Percentiles rank a stretch among this genome's conserved stretches.
phyloP scores from a whole-genome alignment of 2,329 filamentous ascomycete species.

The Diaporthe ampelina region DNA sequence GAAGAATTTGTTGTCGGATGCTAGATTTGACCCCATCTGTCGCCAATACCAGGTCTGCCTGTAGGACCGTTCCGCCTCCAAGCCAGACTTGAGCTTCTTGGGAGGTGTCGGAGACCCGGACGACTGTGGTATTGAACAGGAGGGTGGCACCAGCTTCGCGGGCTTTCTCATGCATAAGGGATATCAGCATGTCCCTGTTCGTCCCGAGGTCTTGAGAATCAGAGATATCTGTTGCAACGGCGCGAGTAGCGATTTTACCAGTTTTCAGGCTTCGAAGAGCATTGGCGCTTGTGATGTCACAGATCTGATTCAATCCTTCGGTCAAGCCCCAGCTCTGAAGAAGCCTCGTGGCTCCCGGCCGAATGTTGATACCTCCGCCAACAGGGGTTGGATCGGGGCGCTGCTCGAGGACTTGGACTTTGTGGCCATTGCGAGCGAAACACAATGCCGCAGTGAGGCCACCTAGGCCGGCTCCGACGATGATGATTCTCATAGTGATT shows the following conservation, averaged over 20 bases:
- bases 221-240: slow-evolving; percentile 39
- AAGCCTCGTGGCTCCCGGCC: slow-evolving; percentile 42
- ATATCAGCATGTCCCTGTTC: slow-evolving; percentile 41
- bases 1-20: slow-evolving; percentile 56
- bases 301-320: slow-evolving; percentile 32
- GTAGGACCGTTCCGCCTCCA: slow-evolving; percentile 51
- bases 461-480: slow-evolving; percentile 44
- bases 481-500: slow-evolving; percentile 43
- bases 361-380: slow-evolving; percentile 44
- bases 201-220: slow-evolving; percentile 43
- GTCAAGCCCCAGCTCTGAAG: slow-evolving; percentile 43
- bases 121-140: slow-evolving; percentile 4
- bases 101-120: slow-evolving; percentile 1
- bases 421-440: slow-evolving; percentile 41
- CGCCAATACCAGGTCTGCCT: slow-evolving; percentile 58
- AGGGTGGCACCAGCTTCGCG: slow-evolving; percentile 25
- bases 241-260: slow-evolving; percentile 39
- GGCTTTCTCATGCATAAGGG: slow-evolving; percentile 33
- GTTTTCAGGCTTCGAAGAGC: slow-evolving; percentile 41
- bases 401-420: slow-evolving; percentile 43
- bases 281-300: slow-evolving; percentile 33
- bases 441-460: slow-evolving; percentile 44
- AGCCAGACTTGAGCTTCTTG: background rate
- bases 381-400: slow-evolving; percentile 37
- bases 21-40: slow-evolving; percentile 60